Evolutionary conservation across 1,284 basidiomycete species (phyloP), one percentile per base, ranked within the genome.

Genomic region (Apiotrichum montevideense): DNA sequence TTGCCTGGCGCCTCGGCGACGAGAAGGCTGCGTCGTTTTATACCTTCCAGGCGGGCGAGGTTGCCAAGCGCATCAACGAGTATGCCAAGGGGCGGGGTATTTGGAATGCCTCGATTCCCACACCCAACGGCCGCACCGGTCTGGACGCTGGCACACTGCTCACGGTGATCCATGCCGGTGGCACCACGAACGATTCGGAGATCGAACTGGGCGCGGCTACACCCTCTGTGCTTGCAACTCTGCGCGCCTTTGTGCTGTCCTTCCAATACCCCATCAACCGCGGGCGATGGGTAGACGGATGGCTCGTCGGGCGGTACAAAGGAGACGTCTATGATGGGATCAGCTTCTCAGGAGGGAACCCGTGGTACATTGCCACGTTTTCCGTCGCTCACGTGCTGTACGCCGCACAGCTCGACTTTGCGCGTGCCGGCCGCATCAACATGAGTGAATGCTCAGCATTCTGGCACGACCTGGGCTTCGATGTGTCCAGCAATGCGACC

Each of bases 271-370:
- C 57, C 10, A 64, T 80, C 56, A 80, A 79, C 62, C n/a, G 56
- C 3, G 53, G 43, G 4, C 10, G 9, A 9, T 75, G 70, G 69
- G 64, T 65, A 1, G 60, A 67, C 0, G 76, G 77, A 7, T 67
- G 74, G 62, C 75, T 76, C 0, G 65, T 80, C 9, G 79, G 80
- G 0, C 65, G 79, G 9, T 81, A 80, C 61, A 63, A 62, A 8
- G 73, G 79, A 65, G 79, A 80, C 64, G 65, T 76, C 6, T 80
- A 80, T 64, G 73, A 79, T 59, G 74, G 78, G 15, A 64, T 73
- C 4, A 73, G 74, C 10, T 63, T 63, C 14, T 68, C 70, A 11
- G 57, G 57, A 32, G 78, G 71, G 2, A 75, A 79, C 61, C 78
- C 79, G 2, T 80, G 79, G 79, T 74, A 52, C 63, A 69, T 79